Evolutionary conservation across 225 moss, liverwort and hornwort genomes (phyloP).

Genomic region (Antitrichia curtipendula): DNA sequence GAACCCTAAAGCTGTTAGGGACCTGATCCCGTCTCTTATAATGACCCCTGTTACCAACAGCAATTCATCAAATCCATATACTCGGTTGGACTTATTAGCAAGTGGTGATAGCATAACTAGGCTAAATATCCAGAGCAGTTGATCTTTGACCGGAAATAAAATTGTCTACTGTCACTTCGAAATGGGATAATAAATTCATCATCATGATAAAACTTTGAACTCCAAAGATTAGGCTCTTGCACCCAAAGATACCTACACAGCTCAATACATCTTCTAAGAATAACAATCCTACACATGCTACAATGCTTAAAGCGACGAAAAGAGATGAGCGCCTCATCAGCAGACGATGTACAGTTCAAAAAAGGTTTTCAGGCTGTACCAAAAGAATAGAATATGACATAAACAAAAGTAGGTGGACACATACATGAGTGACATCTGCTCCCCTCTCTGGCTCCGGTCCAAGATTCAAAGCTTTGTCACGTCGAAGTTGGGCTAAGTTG

Average conservation of each 20-base stretch:
- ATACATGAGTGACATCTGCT: slow-evolving; percentile 48
- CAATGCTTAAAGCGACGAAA: background rate
- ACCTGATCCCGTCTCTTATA: background rate
- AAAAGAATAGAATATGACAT: background rate
- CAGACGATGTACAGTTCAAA: background rate
- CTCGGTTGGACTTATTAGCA: background rate
- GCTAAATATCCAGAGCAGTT: background rate
- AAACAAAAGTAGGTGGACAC: background rate
- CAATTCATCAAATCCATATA: background rate
- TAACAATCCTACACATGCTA: background rate
- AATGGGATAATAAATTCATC: background rate
- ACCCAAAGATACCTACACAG: background rate
- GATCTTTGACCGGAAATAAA: background rate
- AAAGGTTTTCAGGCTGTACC: background rate
- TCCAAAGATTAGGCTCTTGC: background rate
- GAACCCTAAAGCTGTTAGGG: background rate
- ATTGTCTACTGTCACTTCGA: background rate
- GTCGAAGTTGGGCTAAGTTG: slow-evolving; percentile 52
- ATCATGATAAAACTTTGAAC: background rate
- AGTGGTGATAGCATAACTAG: background rate
- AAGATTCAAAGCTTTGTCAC: slow-evolving; percentile 66
- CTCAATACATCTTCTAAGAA: background rate
- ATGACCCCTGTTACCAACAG: background rate
- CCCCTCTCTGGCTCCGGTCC: slow-evolving; percentile 73
- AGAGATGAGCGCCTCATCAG: background rate